These are phyloP conservation scores for Colletotrichum brevisporum DNA, from an alignment of 2,329 filamentous ascomycete species.

Conservation along the genomic window DNA sequence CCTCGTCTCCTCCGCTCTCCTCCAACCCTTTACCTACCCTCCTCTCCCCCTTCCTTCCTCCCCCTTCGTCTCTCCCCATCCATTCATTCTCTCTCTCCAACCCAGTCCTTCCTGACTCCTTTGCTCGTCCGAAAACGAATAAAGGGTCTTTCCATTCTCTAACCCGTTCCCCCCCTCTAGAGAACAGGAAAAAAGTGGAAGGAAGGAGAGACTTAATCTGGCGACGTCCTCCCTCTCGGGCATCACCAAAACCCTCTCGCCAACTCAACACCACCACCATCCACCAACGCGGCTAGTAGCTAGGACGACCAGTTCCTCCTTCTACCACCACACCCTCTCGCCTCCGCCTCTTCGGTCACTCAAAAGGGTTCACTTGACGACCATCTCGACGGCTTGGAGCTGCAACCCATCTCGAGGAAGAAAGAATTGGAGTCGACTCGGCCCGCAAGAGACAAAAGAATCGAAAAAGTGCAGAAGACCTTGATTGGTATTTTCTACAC, in stretches of 20 bases:
- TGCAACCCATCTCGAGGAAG: slow-evolving; percentile 20
- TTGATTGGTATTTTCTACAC: slow-evolving; percentile 57
- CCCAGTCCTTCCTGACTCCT: slow-evolving; percentile 63
- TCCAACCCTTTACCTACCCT: slow-evolving; percentile 63
- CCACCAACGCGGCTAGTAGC: slow-evolving; percentile 15
- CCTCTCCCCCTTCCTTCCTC: slow-evolving; percentile 55
- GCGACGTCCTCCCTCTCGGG: slow-evolving; percentile 45
- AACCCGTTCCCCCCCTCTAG: slow-evolving; percentile 21
- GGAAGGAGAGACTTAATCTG: slow-evolving; percentile 41
- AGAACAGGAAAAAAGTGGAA: slow-evolving; percentile 43
- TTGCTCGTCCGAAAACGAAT: slow-evolving; percentile 44
- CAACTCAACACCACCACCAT: slow-evolving; percentile 18
- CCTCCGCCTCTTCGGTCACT: slow-evolving; percentile 32
- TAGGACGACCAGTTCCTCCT: slow-evolving; percentile 25
- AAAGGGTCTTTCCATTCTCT: slow-evolving; percentile 43
- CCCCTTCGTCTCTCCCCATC: slow-evolving; percentile 61
- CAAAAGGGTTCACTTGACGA: slow-evolving; percentile 32
- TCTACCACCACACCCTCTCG: neutral
- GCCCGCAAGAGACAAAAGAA: slow-evolving; percentile 47
- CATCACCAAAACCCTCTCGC: slow-evolving; percentile 31
- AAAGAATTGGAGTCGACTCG: slow-evolving; percentile 37
- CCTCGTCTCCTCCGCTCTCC: slow-evolving; percentile 67
- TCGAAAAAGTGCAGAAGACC: slow-evolving; percentile 49
- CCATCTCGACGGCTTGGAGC: slow-evolving; percentile 34
- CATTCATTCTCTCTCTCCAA: slow-evolving; percentile 64